These are phyloP conservation scores for Pecoramyces ruminantium DNA, from an alignment of 192 early-diverging fungal genomes.

Conservation along the genomic window DNA sequence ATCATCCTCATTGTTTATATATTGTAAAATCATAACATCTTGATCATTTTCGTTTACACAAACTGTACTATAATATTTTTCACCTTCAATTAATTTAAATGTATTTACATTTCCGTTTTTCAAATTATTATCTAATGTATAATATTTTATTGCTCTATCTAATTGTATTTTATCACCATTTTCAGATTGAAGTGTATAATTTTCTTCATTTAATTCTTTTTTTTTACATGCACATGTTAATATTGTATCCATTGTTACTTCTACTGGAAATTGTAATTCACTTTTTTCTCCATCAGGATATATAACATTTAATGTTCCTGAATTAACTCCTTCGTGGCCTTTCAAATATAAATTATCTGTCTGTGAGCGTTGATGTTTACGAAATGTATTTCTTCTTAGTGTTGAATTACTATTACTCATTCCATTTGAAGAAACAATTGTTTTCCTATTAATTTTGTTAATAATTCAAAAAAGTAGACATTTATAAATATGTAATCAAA, in stretches of 20 bases:
- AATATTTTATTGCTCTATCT: background rate
- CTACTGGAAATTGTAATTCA: background rate
- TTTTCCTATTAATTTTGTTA: background rate
- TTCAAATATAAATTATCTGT: background rate
- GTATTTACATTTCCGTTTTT: background rate
- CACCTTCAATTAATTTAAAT: conserved; percentile 5
- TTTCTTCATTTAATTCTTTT: background rate
- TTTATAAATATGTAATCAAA: no score
- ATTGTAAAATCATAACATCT: conserved; percentile 26
- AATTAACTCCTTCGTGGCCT: background rate
- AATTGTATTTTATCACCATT: background rate
- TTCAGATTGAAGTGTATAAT: background rate
- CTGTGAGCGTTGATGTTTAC: background rate
- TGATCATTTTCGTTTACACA: conserved; percentile 21
- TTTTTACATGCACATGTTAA: background rate
- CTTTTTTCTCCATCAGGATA: background rate
- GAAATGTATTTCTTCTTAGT: background rate
- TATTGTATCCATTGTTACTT: background rate
- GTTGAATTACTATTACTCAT: background rate
- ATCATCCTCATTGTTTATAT: conserved; percentile 6
- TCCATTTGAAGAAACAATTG: background rate
- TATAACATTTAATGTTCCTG: background rate
- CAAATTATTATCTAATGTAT: background rate
- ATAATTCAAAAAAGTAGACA: no score
- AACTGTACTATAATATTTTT: conserved; percentile 25